These are phyloP conservation scores for Bipolaris gigantea DNA, from an alignment of 2,329 filamentous ascomycete genomes.

Conservation along the genomic window DNA sequence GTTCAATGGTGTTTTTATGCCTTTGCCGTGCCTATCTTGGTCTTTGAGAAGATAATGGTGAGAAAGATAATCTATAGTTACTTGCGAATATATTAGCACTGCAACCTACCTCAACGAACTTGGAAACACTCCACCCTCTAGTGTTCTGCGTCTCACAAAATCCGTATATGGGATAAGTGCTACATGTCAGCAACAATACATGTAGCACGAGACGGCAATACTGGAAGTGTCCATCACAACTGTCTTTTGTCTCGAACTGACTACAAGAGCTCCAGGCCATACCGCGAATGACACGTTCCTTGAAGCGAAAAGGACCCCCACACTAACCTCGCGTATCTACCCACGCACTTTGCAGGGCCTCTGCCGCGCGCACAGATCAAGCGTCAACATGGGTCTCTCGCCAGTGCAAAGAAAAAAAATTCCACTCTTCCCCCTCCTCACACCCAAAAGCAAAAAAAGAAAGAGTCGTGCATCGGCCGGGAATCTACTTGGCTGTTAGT, in stretches of 20 bases:
- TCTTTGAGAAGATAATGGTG: not conserved
- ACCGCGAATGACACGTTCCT: not conserved
- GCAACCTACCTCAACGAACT: not conserved
- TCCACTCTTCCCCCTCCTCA: not conserved
- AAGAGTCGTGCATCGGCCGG: not conserved
- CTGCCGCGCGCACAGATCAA: not conserved
- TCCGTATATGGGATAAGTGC: not conserved
- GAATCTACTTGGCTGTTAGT: not conserved
- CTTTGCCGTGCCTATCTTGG: too few species aligned
- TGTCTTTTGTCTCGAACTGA: not conserved
- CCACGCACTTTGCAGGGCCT: not conserved
- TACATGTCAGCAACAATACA: not conserved
- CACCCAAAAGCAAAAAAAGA: not conserved
- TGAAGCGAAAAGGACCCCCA: not conserved
- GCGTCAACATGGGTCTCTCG: not conserved
- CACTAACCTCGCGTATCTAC: not conserved
- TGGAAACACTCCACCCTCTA: not conserved
- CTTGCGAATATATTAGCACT: not conserved
- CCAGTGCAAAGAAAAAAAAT: not conserved
- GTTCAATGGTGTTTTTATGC: not conserved
- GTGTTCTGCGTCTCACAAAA: not conserved
- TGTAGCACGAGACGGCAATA: not conserved
- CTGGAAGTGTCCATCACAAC: not conserved
- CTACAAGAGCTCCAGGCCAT: not conserved
- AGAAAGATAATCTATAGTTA: not conserved